These are phyloP conservation scores for Ehretia macrophylla DNA, from an alignment of 257 asterid species.

Conservation along the genomic window DNA sequence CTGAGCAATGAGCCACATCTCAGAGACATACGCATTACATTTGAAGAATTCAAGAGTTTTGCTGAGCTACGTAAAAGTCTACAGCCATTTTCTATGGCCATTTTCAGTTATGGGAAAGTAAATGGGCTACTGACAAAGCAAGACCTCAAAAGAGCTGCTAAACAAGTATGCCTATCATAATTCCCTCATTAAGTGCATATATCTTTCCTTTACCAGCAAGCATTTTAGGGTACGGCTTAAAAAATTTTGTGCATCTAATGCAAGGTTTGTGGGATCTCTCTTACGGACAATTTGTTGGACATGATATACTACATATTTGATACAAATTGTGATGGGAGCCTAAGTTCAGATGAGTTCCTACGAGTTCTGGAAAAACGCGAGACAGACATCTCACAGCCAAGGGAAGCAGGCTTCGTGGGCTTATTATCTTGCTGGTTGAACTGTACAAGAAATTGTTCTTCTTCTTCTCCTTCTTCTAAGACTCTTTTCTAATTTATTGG, in stretches of 20 bases:
- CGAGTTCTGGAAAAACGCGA: conserved; percentile 66
- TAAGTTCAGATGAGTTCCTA: conserved; percentile 77
- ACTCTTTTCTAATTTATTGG: conserved; percentile 1
- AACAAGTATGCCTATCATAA: conserved; percentile 36
- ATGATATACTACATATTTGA: conserved; percentile 70
- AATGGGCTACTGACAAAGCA: conserved; percentile 63
- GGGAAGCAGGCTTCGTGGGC: conserved; percentile 40
- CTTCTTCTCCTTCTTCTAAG: conserved; percentile 13
- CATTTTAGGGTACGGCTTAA: background rate
- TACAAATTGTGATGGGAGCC: conserved; percentile 60
- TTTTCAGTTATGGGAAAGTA: conserved; percentile 77
- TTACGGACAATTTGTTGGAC: conserved; percentile 60
- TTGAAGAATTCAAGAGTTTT: conserved; percentile 65
- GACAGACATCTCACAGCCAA: conserved; percentile 36
- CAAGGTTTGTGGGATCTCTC: conserved; percentile 80
- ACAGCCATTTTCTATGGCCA: conserved; percentile 64
- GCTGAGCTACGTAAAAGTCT: conserved; percentile 55
- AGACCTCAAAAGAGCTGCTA: conserved; percentile 77
- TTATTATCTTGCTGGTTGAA: conserved; percentile 58
- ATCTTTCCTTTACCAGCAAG: background rate
- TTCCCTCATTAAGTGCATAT: background rate
- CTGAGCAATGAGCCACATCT: conserved; percentile 47
- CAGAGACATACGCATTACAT: conserved; percentile 48
- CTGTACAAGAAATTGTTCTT: conserved; percentile 42
- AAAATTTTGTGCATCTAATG: conserved; percentile 5